Evolutionary conservation across 2,329 filamentous ascomycete genomes (phyloP), one percentile per base, ranked within the genome.

Genomic region (Cercospora citrullina): DNA sequence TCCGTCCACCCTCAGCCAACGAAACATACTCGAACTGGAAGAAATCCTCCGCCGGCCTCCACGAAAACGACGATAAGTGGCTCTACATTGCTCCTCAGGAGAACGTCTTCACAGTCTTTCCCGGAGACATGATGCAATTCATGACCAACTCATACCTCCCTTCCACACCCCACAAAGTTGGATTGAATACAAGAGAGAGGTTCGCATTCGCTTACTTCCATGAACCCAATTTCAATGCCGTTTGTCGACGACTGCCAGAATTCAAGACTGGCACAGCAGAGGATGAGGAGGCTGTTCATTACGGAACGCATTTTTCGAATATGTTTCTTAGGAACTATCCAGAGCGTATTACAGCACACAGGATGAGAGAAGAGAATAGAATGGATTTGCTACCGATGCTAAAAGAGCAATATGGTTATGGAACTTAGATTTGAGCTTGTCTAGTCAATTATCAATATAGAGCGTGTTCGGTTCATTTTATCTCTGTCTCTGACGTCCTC

Each of bases 1-100:
- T 69, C 12, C 28, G 67, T 5, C 64, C 67, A 2, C 67, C 67
- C 10, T 53, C 53, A 10, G 36, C 66, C n/a, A 60, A 42, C 0
- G 67, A 69, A 21, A 55, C 36, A 12, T 69, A 69, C 33, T 36
- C 59, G 16, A 69, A 69, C 39, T 69, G 67, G 67, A 63, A 69
- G 21, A 64, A 63, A 3, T 63, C 48, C 5, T 55, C 64, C 8
- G 67, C 67, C 2, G 64, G 64, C 2, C 21, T 30, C 2, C 55
- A 69, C 42, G 67, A 69, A 33, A 60, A 64, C 23, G 67, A 69
- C 23, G 10, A 59, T 5, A 64, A 59, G 5, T 69, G 64, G 64
- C 60, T 66, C 6, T 66, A 66, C 51, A 42, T 66, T 9, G 21
- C 45, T 21, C 66, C 66, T 1, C 23, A 48, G 18, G 57, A 65